Conservation (phyloP, 345 rosid genomes). For the Camelina neglecta region DNA sequence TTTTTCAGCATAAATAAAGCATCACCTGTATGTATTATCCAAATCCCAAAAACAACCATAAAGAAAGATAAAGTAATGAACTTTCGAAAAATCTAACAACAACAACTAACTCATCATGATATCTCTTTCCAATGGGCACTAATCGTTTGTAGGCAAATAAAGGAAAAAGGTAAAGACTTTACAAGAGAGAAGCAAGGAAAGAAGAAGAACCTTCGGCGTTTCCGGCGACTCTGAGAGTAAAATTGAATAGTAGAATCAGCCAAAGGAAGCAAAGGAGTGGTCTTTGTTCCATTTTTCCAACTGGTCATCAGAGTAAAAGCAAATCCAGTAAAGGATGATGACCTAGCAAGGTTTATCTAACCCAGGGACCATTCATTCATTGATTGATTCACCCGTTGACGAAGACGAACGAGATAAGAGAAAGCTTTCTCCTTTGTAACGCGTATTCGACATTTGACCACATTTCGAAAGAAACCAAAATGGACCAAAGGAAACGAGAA, state of each 20-base stretch:
- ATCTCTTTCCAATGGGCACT: neutral
- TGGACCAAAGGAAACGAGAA: neutral
- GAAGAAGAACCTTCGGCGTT: conserved; percentile 65
- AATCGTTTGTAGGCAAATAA: neutral
- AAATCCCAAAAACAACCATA: neutral
- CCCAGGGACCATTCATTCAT: neutral
- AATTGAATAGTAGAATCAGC: conserved; percentile 46
- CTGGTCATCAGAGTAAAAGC: conserved; percentile 1
- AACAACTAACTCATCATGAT: neutral
- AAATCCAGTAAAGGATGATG: neutral
- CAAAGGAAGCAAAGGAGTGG: conserved; percentile 44
- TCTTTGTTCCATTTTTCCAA: conserved; percentile 34
- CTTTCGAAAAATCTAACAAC: neutral
- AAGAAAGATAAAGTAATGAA: neutral
- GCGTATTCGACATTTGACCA: conserved; percentile 31
- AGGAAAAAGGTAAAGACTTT: neutral
- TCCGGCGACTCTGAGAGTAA: conserved; percentile 51
- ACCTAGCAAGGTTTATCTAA: neutral
- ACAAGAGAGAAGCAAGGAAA: neutral
- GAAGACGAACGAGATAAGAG: neutral
- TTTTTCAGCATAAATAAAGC: conserved; percentile 67
- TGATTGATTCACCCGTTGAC: neutral
- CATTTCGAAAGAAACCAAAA: conserved; percentile 13
- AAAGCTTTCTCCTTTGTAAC: neutral
- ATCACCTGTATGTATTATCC: conserved; percentile 54